phyloP scores from a whole-genome alignment of 345 rosid genomes.

The Citrus inodora region DNA sequence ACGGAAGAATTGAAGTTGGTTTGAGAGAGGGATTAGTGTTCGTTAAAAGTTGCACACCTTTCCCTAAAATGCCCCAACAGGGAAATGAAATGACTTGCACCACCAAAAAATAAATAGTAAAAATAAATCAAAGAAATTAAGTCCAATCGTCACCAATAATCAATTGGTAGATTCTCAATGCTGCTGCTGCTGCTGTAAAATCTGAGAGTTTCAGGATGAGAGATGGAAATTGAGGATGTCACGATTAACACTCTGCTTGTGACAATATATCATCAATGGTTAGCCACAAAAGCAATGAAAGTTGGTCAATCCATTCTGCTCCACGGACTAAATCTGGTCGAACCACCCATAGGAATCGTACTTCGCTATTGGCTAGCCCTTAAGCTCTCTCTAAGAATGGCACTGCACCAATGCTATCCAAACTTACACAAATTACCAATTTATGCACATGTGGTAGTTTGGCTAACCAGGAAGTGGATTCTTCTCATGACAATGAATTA shows the following conservation, averaged over 20 bases:
- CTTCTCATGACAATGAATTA: constrained; percentile 24
- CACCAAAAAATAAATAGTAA: too few species aligned
- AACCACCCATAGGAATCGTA: constrained; percentile 29
- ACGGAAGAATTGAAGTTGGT: neutral
- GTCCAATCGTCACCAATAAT: too few species aligned
- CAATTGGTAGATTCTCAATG: too few species aligned
- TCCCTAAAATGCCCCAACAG: neutral
- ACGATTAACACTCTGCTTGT: too few species aligned
- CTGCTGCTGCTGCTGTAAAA: too few species aligned
- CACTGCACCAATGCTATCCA: constrained; percentile 36
- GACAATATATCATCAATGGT: too few species aligned
- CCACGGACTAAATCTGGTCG: constrained; percentile 16
- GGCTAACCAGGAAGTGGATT: constrained; percentile 33
- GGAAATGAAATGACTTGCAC: neutral
- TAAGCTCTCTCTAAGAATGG: constrained; percentile 16
- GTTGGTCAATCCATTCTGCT: neutral
- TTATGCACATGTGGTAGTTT: constrained; percentile 6
- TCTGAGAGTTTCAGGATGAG: too few species aligned
- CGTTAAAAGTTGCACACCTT: neutral
- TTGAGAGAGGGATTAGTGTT: neutral
- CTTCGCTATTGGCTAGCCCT: constrained; percentile 23
- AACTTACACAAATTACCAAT: constrained; percentile 42
- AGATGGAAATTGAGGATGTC: too few species aligned
- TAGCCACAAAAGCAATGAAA: too few species aligned
- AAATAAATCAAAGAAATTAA: too few species aligned